Percentiles rank a stretch among this genome's conserved stretches.
Evolutionary conservation across 2,329 filamentous ascomycete species (phyloP).

Genomic region (Endoconidiophora laricicola): DNA sequence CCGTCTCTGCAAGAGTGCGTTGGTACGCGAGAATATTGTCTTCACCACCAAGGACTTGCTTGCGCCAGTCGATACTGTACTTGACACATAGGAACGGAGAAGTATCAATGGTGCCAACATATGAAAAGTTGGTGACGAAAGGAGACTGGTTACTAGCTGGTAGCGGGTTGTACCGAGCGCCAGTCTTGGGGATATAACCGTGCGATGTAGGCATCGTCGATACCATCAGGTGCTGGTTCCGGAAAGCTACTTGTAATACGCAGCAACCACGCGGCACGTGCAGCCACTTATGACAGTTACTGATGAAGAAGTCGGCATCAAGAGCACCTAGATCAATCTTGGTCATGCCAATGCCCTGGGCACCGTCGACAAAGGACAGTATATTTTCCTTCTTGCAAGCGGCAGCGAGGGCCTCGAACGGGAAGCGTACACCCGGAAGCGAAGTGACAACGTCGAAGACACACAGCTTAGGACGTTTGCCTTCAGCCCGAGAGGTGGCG

Average conservation of each 20-base stretch:
- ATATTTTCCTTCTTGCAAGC: slow-evolving; percentile 52
- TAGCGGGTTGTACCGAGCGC: slow-evolving; percentile 17
- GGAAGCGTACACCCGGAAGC: slow-evolving; percentile 61
- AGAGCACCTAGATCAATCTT: slow-evolving; percentile 47
- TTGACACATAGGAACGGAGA: slow-evolving; percentile 55
- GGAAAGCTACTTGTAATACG: slow-evolving; percentile 58
- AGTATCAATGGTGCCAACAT: slow-evolving; percentile 59
- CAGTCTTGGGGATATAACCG: slow-evolving; percentile 42
- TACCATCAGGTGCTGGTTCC: slow-evolving; percentile 60
- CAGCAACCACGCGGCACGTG: slow-evolving; percentile 65
- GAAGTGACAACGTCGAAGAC: slow-evolving; percentile 65
- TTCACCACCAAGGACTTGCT: slow-evolving; percentile 56
- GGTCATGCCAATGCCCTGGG: slow-evolving; percentile 71
- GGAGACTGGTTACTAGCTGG: slow-evolving; percentile 31
- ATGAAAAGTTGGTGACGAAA: slow-evolving; percentile 60
- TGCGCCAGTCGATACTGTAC: slow-evolving; percentile 54
- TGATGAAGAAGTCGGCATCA: slow-evolving; percentile 73
- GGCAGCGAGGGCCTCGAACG: slow-evolving; percentile 50
- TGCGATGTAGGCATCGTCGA: slow-evolving; percentile 67
- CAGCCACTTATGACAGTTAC: slow-evolving; percentile 87
- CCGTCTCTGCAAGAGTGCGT: slow-evolving; percentile 44
- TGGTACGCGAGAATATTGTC: slow-evolving; percentile 48
- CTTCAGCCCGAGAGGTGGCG: slow-evolving; percentile 29
- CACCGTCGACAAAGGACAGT: slow-evolving; percentile 64
- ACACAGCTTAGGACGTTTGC: slow-evolving; percentile 43